These are phyloP conservation scores for Letharia lupina DNA, from an alignment of 495 filamentous ascomycete genomes.

Conservation along the genomic window DNA sequence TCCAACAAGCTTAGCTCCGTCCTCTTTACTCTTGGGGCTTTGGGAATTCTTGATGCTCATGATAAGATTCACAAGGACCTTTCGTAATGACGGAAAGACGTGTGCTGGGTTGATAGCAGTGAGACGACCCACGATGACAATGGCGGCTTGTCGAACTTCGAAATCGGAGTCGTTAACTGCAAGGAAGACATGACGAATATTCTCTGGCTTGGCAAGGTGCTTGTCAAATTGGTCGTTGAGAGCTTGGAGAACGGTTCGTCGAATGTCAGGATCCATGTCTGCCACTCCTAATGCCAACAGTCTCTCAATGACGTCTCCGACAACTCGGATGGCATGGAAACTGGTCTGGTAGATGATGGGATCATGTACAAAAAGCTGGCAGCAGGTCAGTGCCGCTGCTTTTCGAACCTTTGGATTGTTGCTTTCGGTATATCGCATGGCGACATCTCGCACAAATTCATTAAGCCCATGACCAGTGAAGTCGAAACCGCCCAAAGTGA, in stretches of 20 bases:
- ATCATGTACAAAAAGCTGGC: slow-evolving; percentile 90
- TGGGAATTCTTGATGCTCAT: slow-evolving; percentile 96
- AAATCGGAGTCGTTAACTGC: slow-evolving; percentile 96
- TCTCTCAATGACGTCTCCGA: slow-evolving; percentile 94
- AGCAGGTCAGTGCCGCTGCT: slow-evolving; percentile 92
- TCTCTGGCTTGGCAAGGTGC: slow-evolving; percentile 89
- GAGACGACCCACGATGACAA: slow-evolving; percentile 89
- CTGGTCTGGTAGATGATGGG: slow-evolving; percentile 97
- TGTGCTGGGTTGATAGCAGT: slow-evolving; percentile 91
- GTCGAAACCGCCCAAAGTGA: slow-evolving; percentile 92
- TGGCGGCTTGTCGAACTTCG: slow-evolving; percentile 83
- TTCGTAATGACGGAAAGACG: slow-evolving; percentile 88
- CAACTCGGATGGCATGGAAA: slow-evolving; percentile 89
- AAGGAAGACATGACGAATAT: slow-evolving; percentile 88
- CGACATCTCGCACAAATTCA: slow-evolving; percentile 96
- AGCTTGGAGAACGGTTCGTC: slow-evolving; percentile 75
- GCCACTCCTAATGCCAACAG: slow-evolving; percentile 89
- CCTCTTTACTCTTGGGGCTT: slow-evolving; percentile 84
- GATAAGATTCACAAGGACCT: slow-evolving; percentile 88
- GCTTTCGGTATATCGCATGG: slow-evolving; percentile 94
- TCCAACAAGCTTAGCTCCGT: slow-evolving; percentile 87
- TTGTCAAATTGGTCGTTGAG: slow-evolving; percentile 90
- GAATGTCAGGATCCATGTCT: slow-evolving; percentile 81
- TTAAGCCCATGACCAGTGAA: slow-evolving; percentile 90
- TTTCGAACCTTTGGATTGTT: slow-evolving; percentile 90